Base-by-base conservation (phyloP, 2,329 filamentous ascomycete species). In the Colletotrichum neosansevieriae region DNA sequence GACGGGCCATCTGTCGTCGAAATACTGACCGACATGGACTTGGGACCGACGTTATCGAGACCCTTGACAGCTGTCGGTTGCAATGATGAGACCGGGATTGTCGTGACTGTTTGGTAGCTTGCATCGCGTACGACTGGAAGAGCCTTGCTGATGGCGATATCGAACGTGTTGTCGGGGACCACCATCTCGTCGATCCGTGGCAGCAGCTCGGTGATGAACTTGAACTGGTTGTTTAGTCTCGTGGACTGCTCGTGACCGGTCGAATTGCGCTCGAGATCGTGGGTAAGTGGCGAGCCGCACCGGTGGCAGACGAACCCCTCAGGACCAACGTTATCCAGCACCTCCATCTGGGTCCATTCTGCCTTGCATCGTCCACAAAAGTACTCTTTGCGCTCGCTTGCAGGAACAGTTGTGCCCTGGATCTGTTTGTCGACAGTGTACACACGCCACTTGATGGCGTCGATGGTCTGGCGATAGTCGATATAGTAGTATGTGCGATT, bases 401-500 rank as follows among this genome's bases (percentile, higher is more conserved):
- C 91, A 0, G 93, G 91, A 17, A 93, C 90, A 15, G 93, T 92
- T 66, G 93, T 91, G 15, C 91, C 90, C 80, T 98, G 94, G 67
- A 98, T 94, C 62, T 92, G 90, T 77, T 95, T 94, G 73, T 94
- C 94, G 73, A 98, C 89, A 64, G 91, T 91, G 76, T 95, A 94
- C 58, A 97, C 90, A 71, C 93, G 91, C 87, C 92, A 99, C 79
- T 99, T 99, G 81, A 97, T 97, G 56, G 93, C 94, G 80, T 99
- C 96, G 75, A 99, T 94, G 40, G 95, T 94, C 66, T 93, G 92
- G 68, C 96, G 93, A 76, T 97, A 97, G 78, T 98, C 94, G 77
- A 99, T 95, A 80, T 93, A 99, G 83, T 97, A 99, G 85, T 97
- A 99, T 71, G 95, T 97, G 74, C 93, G 89, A 76, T 92, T 94